These are phyloP conservation scores for Cadophora sp. DNA, from an alignment of 2,329 filamentous ascomycete species.

Conservation along the genomic window DNA sequence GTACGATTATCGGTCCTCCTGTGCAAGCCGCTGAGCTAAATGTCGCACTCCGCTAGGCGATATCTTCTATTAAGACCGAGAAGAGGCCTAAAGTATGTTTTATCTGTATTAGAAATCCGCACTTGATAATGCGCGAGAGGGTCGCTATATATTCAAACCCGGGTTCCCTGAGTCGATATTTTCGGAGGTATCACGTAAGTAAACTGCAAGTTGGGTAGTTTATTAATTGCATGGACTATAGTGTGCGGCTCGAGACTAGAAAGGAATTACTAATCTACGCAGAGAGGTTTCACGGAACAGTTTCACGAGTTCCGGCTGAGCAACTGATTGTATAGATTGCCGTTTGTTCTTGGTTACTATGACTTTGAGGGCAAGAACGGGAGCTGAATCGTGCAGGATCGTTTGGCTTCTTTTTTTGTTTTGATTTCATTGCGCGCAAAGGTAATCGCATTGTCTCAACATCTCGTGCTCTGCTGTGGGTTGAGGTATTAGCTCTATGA, in stretches of 20 bases:
- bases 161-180: neutral
- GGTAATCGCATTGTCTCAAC: slow-evolving; percentile 4
- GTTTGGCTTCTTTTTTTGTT: slow-evolving; percentile 9
- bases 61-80: neutral
- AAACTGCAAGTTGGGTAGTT: neutral
- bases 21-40: neutral
- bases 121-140: too few species aligned
- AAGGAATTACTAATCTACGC: neutral
- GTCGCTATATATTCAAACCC: too few species aligned
- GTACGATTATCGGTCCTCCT: neutral
- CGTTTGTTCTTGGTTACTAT: slow-evolving; percentile 7
- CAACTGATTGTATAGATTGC: slow-evolving; percentile 8
- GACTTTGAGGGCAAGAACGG: slow-evolving; percentile 11
- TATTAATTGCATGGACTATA: neutral
- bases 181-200: neutral
- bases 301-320: neutral
- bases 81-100: too few species aligned
- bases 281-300: too few species aligned
- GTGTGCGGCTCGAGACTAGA: slow-evolving; percentile 1
- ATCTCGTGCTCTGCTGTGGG: slow-evolving; percentile 19
- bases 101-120: too few species aligned
- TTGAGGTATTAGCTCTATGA: too few species aligned
- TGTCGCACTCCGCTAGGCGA: neutral
- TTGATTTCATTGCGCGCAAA: slow-evolving; percentile 13
- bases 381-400: too few species aligned